Percentiles rank a stretch among this genome's conserved stretches.
Conservation (phyloP, 305 asterid species). For the Coffea humblotiana region DNA sequence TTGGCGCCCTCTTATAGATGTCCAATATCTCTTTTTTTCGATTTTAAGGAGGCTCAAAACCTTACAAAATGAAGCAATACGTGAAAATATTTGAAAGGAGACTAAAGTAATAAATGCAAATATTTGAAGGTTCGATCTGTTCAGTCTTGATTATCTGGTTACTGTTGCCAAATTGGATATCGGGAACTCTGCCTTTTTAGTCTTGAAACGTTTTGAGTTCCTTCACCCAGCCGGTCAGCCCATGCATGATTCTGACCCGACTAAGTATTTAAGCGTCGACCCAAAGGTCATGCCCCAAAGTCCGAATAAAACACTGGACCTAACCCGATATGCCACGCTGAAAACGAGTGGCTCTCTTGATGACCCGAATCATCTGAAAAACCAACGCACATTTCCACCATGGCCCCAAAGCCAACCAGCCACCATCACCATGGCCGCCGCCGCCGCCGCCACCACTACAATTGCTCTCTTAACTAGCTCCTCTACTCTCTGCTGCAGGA, state of each 20-base stretch:
- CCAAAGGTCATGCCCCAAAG: neutral
- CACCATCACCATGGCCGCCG: slow-evolving; percentile 13
- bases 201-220: no score
- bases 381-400: slow-evolving; percentile 12
- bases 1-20: no score
- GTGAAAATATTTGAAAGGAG: no score
- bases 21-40: no score
- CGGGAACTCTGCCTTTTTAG: no score
- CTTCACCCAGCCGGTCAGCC: no score
- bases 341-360: slow-evolving; percentile 63
- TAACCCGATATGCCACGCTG: slow-evolving; percentile 6
- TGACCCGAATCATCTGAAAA: slow-evolving; percentile 37
- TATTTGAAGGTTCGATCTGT: no score
- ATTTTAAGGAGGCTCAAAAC: no score
- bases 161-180: no score
- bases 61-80: no score
- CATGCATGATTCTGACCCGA: neutral
- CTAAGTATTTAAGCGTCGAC: neutral
- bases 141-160: no score
- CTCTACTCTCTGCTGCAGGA: slow-evolving; percentile 39
- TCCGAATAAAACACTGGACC: neutral
- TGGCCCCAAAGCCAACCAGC: slow-evolving; percentile 46
- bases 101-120: no score
- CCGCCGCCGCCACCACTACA: slow-evolving; percentile 35
- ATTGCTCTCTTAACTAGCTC: slow-evolving; percentile 54